Evolutionary conservation across 257 asterid genomes (phyloP), one percentile per base, ranked within the genome.

Genomic region (Solanum boliviense): DNA sequence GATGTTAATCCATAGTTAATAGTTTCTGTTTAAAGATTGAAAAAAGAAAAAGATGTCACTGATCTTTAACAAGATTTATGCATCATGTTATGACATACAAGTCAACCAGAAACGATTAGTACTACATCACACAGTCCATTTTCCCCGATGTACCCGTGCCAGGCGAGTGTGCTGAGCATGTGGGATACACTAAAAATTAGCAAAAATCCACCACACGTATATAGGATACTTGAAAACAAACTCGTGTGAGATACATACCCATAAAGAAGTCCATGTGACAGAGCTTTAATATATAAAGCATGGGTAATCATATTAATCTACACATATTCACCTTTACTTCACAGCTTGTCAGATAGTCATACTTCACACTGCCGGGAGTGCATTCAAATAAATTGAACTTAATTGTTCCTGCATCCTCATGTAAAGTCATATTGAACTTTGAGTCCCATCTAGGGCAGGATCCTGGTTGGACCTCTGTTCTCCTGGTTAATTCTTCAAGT

Each of bases 361-460:
- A 93, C 87, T 96, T 95, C 62, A 94, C 93, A 89, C 90, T 92
- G 84, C 94, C 99, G 29, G 98, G 94, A 83, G 91, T 89, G 83
- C 96, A 91, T 89, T 96, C 93, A 85, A 95, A 97, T 35, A 97
- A 95, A 94, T 93, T 74, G 91, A 97, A 94, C 89, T 86, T 93
- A 74, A 97, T 88, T 85, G 90, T 86, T 89, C 98, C 99, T 0
- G 98, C 90, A 86, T 92, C 91, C 39, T 96, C 99, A 65, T 97
- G 99, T 41, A 97, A 90, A 91, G 95, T 90, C 90, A 97, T 91
- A 91, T 95, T 95, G 91, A 96, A 94, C 27, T 92, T 92, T 9
- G 98, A 90, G 91, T 94, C 94, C 99, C 99, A 97, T 84, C 86
- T 90, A 35, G 99, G 99, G 90, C 87, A 88, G 34, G 98, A 89